phyloP scores from a whole-genome alignment of 257 asterid genomes.

The Thymus quinquecostatus region DNA sequence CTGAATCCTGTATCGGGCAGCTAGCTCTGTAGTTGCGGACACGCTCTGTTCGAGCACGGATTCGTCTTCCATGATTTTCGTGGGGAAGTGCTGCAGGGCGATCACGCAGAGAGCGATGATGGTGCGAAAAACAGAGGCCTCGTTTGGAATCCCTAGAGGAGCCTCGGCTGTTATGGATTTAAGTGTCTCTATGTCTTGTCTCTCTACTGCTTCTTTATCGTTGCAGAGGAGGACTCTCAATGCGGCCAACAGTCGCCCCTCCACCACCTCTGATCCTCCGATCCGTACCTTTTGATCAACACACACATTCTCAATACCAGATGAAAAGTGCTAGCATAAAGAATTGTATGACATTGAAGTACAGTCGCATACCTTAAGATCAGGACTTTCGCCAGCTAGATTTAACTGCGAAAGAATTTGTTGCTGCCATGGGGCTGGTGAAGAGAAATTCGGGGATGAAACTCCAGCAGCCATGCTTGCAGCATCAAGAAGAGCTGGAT shows the following conservation, averaged over 20 bases:
- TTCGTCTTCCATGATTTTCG: constrained; percentile 92
- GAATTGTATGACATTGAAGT: background rate
- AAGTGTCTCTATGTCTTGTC: constrained; percentile 47
- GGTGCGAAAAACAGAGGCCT: constrained; percentile 65
- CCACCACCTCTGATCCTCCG: constrained; percentile 80
- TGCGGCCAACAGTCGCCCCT: constrained; percentile 83
- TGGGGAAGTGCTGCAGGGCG: constrained; percentile 78
- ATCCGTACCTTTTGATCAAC: constrained; percentile 59
- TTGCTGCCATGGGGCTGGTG: constrained; percentile 88
- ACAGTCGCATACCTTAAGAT: constrained; percentile 68
- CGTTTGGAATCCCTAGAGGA: constrained; percentile 67
- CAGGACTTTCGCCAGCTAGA: constrained; percentile 61
- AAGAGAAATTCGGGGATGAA: constrained; percentile 67
- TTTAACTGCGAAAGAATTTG: constrained; percentile 56
- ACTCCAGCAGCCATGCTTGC: constrained; percentile 89
- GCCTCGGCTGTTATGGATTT: constrained; percentile 60
- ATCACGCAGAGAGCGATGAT: constrained; percentile 76
- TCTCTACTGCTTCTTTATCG: constrained; percentile 59
- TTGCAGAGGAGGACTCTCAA: constrained; percentile 64
- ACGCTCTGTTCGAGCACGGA: constrained; percentile 49
- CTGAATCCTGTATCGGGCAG: constrained; percentile 66
- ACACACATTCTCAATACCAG: no score
- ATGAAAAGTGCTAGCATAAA: no score
- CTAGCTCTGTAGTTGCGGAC: constrained; percentile 63
- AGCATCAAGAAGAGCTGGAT: constrained; percentile 86